Evolutionary conservation across 2,329 filamentous ascomycete genomes (phyloP).

Genomic region (Aspergillus awamori): DNA sequence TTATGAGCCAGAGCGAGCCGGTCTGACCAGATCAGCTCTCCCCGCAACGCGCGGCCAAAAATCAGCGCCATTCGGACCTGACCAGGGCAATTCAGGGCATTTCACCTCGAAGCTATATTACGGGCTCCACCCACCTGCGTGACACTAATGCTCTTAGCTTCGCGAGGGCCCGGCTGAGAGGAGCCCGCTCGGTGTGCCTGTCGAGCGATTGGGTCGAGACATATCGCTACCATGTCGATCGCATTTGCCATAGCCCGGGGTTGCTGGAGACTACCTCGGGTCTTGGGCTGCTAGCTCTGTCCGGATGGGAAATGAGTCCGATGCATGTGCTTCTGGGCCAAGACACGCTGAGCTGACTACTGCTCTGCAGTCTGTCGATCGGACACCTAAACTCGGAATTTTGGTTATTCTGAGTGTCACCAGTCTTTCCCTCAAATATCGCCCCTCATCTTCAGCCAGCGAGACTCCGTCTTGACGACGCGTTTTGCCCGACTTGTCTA

Average conservation of each 20-base stretch:
- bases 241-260: background rate
- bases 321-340: conserved; percentile 1
- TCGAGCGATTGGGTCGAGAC: background rate
- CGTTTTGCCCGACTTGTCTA: background rate
- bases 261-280: conserved; percentile 1
- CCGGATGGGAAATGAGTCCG: conserved; percentile 5
- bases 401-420: background rate
- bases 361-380: conserved; percentile 1
- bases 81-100: background rate
- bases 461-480: background rate
- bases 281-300: background rate
- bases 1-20: conserved; percentile 2
- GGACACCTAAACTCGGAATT: background rate
- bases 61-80: background rate
- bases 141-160: conserved; percentile 3
- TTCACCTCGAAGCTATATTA: background rate
- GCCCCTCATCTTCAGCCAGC: background rate
- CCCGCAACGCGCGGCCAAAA: background rate
- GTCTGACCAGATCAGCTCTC: background rate
- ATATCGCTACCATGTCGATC: conserved; percentile 1
- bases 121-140: conserved; percentile 3
- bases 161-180: background rate
- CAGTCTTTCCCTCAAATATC: conserved; percentile 5
- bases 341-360: background rate
- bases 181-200: background rate